Evolutionary conservation across 2,329 filamentous ascomycete species (phyloP).

Genomic region (Geosmithia flava): DNA sequence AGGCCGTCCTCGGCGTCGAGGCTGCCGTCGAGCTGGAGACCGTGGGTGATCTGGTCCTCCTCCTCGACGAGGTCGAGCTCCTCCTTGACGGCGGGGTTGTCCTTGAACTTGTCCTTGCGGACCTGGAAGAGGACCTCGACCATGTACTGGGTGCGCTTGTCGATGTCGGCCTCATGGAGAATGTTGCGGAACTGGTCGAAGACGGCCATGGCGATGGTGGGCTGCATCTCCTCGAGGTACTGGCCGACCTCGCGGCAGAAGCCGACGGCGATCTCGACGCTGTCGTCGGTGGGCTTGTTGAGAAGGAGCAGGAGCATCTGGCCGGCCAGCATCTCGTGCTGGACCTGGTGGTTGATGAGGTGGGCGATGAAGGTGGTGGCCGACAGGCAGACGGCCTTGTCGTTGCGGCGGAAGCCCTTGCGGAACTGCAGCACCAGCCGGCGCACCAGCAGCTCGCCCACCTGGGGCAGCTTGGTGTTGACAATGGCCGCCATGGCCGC

Average conservation of each 20-base stretch:
- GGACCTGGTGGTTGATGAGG: slow-evolving; percentile 90
- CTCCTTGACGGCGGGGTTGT: slow-evolving; percentile 80
- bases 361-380: slow-evolving; percentile 93
- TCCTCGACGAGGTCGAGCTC: slow-evolving; percentile 94
- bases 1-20: slow-evolving; percentile 76
- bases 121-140: slow-evolving; percentile 97
- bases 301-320: slow-evolving; percentile 87
- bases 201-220: slow-evolving; percentile 73
- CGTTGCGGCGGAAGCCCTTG: slow-evolving; percentile 91
- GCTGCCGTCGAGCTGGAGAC: slow-evolving; percentile 68
- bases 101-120: slow-evolving; percentile 91
- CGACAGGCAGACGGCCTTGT: slow-evolving; percentile 89
- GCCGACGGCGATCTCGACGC: slow-evolving; percentile 92
- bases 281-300: slow-evolving; percentile 93
- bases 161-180: slow-evolving; percentile 90
- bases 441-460: slow-evolving; percentile 81
- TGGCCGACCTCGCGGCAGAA: slow-evolving; percentile 88
- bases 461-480: slow-evolving; percentile 92
- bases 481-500: slow-evolving; percentile 93
- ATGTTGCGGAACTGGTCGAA: slow-evolving; percentile 96
- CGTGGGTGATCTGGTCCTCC: slow-evolving; percentile 94
- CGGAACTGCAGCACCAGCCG: slow-evolving; percentile 84
- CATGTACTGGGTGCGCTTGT: slow-evolving; percentile 98
- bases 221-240: slow-evolving; percentile 91
- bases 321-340: slow-evolving; percentile 83